Percentiles rank a stretch among this genome's conserved stretches.
Evolutionary conservation across 2,329 filamentous ascomycete genomes (phyloP).

Genomic region (Alternaria ventricosa): DNA sequence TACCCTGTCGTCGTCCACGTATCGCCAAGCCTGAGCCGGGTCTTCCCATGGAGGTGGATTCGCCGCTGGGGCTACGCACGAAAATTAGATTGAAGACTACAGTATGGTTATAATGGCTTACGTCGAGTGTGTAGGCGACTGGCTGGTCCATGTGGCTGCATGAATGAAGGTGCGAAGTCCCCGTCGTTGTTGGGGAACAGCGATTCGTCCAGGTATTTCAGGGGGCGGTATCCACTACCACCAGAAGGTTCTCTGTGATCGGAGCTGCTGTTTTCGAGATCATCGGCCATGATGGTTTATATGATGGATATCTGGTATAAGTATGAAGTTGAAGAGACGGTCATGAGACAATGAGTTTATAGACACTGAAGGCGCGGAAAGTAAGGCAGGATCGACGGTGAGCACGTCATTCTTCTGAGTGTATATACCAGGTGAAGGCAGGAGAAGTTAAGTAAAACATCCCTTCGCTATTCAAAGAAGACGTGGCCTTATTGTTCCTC

Average conservation of each 20-base stretch:
- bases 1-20: background rate
- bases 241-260: background rate
- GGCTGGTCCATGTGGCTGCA: background rate
- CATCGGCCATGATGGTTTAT: background rate
- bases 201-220: slow-evolving; percentile 1
- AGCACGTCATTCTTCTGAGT: background rate
- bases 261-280: background rate
- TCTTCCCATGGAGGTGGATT: background rate
- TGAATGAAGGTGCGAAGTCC: slow-evolving; percentile 4
- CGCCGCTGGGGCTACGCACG: background rate
- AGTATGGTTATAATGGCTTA: background rate
- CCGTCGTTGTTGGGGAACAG: slow-evolving; percentile 3
- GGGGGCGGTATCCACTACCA: background rate
- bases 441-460: background rate
- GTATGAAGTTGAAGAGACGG: background rate
- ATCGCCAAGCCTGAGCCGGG: background rate
- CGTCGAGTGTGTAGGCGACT: background rate
- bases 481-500: background rate
- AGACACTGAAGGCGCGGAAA: background rate
- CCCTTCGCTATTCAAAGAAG: background rate
- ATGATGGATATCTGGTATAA: background rate
- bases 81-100: background rate
- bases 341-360: background rate
- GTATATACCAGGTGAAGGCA: background rate
- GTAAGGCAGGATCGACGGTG: background rate